Conservation (phyloP, 2,329 filamentous ascomycete genomes). For the Venturia carpophila region DNA sequence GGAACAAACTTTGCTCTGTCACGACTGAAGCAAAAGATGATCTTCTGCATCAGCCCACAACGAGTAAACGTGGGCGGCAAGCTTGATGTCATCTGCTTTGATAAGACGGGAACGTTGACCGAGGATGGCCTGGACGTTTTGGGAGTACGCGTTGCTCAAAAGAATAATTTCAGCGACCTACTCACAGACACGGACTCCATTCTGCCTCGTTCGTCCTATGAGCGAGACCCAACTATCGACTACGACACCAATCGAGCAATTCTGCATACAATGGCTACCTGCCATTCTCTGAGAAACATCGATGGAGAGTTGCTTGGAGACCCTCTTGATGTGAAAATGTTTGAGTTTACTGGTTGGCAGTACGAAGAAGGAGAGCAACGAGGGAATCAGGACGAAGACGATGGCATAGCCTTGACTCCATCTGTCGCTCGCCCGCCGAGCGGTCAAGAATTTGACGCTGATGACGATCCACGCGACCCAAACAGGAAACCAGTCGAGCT, state of each 20-base stretch:
- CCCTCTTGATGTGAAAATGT: conserved; percentile 96
- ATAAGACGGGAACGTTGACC: conserved; percentile 97
- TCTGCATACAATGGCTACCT: conserved; percentile 93
- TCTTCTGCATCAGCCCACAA: conserved; percentile 97
- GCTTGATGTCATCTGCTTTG: conserved; percentile 92
- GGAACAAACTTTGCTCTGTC: conserved; percentile 91
- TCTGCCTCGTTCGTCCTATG: conserved; percentile 46
- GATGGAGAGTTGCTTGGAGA: conserved; percentile 88
- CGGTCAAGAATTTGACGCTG: conserved; percentile 49
- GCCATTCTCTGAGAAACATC: conserved; percentile 80
- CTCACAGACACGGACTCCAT: conserved; percentile 57
- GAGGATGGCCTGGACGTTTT: conserved; percentile 94
- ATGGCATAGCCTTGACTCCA: conserved; percentile 64
- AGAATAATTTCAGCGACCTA: conserved; percentile 66
- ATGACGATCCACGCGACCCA: conserved; percentile 40
- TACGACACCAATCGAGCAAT: conserved; percentile 60
- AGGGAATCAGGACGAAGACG: conserved; percentile 63
- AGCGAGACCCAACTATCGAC: conserved; percentile 52
- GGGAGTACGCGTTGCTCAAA: conserved; percentile 71
- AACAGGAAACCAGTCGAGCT: conserved; percentile 62
- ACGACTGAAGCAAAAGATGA: conserved; percentile 77
- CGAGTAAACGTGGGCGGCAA: conserved; percentile 95
- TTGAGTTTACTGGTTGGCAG: conserved; percentile 87
- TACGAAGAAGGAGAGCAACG: conserved; percentile 81
- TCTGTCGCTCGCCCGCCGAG: conserved; percentile 78